Percentiles rank a stretch among this genome's conserved stretches.
phyloP scores from a whole-genome alignment of 768 basidiomycete genomes.

The Mrakia gelida region DNA sequence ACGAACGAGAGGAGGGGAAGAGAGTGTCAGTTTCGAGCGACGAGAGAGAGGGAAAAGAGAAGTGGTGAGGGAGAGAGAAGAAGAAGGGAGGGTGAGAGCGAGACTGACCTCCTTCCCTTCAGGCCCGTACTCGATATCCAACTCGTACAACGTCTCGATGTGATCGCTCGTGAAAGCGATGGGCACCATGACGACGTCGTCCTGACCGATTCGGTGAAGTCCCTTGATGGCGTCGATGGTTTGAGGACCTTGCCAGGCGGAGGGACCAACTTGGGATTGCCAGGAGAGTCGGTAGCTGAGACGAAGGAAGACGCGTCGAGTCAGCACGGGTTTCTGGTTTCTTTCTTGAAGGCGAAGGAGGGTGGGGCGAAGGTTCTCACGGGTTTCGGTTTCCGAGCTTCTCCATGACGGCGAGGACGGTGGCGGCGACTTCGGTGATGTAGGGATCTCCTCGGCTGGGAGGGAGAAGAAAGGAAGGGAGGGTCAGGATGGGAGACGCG shows the following conservation, averaged over 20 bases:
- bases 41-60: not conserved
- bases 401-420: conserved; percentile 90
- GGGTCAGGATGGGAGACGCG: conserved; percentile 49
- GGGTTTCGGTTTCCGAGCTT: conserved; percentile 54
- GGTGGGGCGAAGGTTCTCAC: conserved; percentile 24
- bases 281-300: conserved; percentile 91
- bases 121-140: conserved; percentile 87
- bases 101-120: conserved; percentile 81
- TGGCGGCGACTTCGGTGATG: conserved; percentile 86
- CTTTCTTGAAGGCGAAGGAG: not conserved
- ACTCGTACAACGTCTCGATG: conserved; percentile 95
- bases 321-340: not conserved
- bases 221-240: conserved; percentile 82
- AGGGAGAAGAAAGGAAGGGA: not conserved
- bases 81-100: not conserved
- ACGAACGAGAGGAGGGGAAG: not conserved
- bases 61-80: not conserved
- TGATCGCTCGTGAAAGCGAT: conserved; percentile 99
- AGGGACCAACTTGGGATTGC: conserved; percentile 97
- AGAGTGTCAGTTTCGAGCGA: not conserved
- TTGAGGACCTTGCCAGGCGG: conserved; percentile 97
- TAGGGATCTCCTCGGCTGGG: conserved; percentile 87
- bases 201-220: conserved; percentile 47
- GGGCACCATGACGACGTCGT: conserved; percentile 67
- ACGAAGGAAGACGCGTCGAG: conserved; percentile 38